Evolutionary conservation across 257 asterid genomes (phyloP).

Genomic region (Penstemon newberryi): DNA sequence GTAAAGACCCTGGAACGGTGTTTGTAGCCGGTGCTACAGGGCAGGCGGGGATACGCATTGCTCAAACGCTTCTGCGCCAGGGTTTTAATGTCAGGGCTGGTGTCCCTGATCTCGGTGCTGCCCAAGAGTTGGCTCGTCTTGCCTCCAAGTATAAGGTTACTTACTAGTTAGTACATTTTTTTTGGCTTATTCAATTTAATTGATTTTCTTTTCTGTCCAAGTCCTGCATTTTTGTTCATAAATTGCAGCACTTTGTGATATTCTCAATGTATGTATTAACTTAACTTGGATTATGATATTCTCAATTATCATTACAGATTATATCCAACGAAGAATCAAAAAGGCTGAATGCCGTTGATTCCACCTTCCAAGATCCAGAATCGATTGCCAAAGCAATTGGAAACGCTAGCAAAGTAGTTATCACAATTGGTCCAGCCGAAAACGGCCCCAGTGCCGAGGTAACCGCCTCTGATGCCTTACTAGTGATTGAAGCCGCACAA

Average conservation of each 20-base stretch:
- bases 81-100: slow-evolving; percentile 97
- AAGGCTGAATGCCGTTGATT: slow-evolving; percentile 75
- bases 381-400: slow-evolving; percentile 92
- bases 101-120: slow-evolving; percentile 78
- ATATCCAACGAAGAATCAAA: slow-evolving; percentile 71
- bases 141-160: slow-evolving; percentile 73
- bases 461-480: slow-evolving; percentile 67
- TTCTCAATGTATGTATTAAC: not conserved
- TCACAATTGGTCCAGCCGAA: slow-evolving; percentile 73
- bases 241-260: not conserved
- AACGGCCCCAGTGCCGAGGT: slow-evolving; percentile 68
- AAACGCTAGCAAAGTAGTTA: slow-evolving; percentile 89
- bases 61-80: slow-evolving; percentile 70
- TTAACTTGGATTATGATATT: not conserved
- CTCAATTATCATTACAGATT: slow-evolving; percentile 42
- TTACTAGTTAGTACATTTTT: not conserved
- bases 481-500: slow-evolving; percentile 77
- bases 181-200: not conserved
- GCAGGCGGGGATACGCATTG: slow-evolving; percentile 84
- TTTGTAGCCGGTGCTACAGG: slow-evolving; percentile 93
- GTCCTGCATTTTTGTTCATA: not conserved
- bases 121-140: slow-evolving; percentile 87
- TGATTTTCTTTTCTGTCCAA: too few relatives aligned
- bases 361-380: slow-evolving; percentile 67
- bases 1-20: slow-evolving; percentile 85